phyloP scores from a whole-genome alignment of 805 yeast species.

The Candida ulmi region DNA sequence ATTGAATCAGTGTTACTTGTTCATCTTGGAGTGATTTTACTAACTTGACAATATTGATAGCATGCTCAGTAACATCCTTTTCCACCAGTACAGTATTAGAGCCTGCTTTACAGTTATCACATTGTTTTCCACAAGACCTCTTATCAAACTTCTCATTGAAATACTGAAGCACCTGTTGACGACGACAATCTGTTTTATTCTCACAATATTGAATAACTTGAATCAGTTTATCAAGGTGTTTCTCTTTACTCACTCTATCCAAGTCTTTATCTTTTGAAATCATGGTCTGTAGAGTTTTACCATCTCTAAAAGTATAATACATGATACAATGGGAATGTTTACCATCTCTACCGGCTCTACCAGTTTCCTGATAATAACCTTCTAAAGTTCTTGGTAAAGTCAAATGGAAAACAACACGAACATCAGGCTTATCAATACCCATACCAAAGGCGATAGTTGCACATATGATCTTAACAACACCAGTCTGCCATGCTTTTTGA shows the following conservation, averaged over 20 bases:
- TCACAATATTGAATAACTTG: constrained; percentile 91
- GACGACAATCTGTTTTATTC: constrained; percentile 82
- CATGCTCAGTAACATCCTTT: constrained; percentile 63
- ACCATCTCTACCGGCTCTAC: constrained; percentile 98
- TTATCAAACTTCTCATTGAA: constrained; percentile 81
- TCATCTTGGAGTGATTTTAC: constrained; percentile 50
- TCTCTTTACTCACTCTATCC: constrained; percentile 59
- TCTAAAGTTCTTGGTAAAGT: constrained; percentile 87
- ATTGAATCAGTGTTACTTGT: constrained; percentile 69
- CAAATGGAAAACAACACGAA: constrained; percentile 83
- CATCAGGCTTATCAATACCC: constrained; percentile 98
- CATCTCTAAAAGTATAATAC: constrained; percentile 78
- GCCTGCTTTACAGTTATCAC: constrained; percentile 76
- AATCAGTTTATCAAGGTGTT: constrained; percentile 68
- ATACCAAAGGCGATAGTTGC: constrained; percentile 98
- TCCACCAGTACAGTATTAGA: constrained; percentile 37
- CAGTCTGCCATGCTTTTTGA: constrained; percentile 82
- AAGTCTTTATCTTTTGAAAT: constrained; percentile 72
- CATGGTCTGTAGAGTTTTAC: constrained; percentile 66
- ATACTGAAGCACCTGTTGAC: constrained; percentile 83
- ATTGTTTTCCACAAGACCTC: constrained; percentile 56
- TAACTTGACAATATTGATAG: constrained; percentile 53
- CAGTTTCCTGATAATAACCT: constrained; percentile 97
- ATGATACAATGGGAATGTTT: constrained; percentile 72
- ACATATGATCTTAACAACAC: constrained; percentile 71